These are phyloP conservation scores for Wickerhamomyces sydowiorum DNA, from an alignment of 805 yeast species.

Conservation along the genomic window DNA sequence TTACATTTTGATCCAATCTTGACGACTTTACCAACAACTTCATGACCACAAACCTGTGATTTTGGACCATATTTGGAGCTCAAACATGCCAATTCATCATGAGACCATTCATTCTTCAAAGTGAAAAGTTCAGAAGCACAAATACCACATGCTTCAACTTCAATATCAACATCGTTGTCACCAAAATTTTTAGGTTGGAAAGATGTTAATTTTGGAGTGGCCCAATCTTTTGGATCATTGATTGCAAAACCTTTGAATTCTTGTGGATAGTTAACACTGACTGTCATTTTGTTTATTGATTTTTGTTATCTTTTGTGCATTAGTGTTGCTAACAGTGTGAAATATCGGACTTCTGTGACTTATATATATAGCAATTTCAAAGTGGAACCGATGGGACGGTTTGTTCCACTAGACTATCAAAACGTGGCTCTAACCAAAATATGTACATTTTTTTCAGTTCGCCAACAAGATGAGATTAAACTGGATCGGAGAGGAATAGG, in stretches of 20 bases:
- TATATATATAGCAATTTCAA: no score
- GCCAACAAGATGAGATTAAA: no score
- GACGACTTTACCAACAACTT: constrained; percentile 54
- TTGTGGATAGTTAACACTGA: constrained; percentile 39
- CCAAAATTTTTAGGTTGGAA: constrained; percentile 43
- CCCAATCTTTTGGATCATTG: constrained; percentile 45
- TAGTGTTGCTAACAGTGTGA: no score
- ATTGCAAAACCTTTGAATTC: constrained; percentile 60
- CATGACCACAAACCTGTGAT: constrained; percentile 61
- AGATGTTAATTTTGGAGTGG: constrained; percentile 44
- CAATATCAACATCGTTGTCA: constrained; percentile 45
- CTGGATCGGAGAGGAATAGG: no score
- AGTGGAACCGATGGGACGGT: no score
- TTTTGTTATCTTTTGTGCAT: neutral
- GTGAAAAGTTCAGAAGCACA: constrained; percentile 63
- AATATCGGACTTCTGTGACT: neutral
- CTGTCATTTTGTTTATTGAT: constrained; percentile 6
- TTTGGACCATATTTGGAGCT: constrained; percentile 24
- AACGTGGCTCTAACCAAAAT: no score
- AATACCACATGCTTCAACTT: constrained; percentile 57
- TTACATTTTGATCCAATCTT: constrained; percentile 53
- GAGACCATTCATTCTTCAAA: constrained; percentile 46
- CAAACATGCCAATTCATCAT: constrained; percentile 15
- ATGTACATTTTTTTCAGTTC: no score
- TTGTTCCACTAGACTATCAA: no score